Evolutionary conservation across 345 rosid species (phyloP).

Genomic region (Rubroshorea leprosula): DNA sequence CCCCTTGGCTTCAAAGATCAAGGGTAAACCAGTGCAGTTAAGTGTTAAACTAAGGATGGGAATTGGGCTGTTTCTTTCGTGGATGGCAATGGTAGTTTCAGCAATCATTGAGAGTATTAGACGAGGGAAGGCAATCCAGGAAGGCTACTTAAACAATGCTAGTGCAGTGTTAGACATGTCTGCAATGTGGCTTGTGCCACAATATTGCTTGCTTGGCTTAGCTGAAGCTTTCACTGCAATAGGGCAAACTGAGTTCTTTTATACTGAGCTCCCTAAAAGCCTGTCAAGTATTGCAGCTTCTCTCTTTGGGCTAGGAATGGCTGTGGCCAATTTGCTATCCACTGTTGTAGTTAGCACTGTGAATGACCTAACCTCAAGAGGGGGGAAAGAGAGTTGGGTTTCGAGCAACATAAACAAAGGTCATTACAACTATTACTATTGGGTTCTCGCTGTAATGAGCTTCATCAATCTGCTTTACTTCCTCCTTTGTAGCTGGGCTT

Average conservation of each 20-base stretch:
- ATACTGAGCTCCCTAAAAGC: constrained; percentile 68
- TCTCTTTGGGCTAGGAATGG: constrained; percentile 58
- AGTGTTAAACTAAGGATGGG: constrained; percentile 70
- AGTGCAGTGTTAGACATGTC: constrained; percentile 45
- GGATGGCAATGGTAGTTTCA: constrained; percentile 55
- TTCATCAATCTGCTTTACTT: constrained; percentile 55
- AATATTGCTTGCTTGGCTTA: constrained; percentile 49
- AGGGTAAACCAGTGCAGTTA: constrained; percentile 46
- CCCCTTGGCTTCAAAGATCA: constrained; percentile 61
- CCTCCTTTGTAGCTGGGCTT: constrained; percentile 61
- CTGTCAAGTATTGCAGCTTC: constrained; percentile 72
- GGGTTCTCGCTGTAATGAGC: constrained; percentile 56
- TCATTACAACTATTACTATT: constrained; percentile 68
- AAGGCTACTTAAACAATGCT: constrained; percentile 43
- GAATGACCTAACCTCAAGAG: constrained; percentile 34
- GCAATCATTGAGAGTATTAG: constrained; percentile 54
- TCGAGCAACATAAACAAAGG: constrained; percentile 63
- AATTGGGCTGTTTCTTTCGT: constrained; percentile 49
- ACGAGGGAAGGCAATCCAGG: constrained; percentile 48
- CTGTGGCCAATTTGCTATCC: constrained; percentile 57
- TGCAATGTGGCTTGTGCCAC: constrained; percentile 75
- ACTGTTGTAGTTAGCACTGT: constrained; percentile 42
- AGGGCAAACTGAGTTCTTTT: constrained; percentile 73
- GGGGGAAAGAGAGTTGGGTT: constrained; percentile 60
- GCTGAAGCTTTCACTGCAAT: constrained; percentile 73